Evolutionary conservation across 108 stramenopile genomes (phyloP).

Genomic region (Parmales sp.): DNA sequence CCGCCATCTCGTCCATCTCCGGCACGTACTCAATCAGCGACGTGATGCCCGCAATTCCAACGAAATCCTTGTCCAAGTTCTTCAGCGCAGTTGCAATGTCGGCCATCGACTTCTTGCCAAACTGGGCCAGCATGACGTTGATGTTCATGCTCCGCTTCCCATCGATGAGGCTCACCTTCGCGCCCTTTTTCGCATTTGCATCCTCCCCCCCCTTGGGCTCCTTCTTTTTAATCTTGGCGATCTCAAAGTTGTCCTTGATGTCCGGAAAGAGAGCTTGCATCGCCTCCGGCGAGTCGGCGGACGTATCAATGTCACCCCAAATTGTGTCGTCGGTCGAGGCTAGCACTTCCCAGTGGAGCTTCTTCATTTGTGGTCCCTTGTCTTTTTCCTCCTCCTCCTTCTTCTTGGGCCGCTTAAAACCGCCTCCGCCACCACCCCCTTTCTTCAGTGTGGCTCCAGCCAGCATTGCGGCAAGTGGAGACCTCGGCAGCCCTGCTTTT

Average conservation of each 20-base stretch:
- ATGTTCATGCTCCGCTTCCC: constrained; percentile 19
- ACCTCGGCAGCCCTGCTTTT: background rate
- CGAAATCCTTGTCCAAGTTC: constrained; percentile 7
- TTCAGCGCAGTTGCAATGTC: constrained; percentile 6
- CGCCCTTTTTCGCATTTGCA: background rate
- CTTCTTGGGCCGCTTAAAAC: background rate
- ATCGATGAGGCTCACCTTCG: constrained; percentile 10
- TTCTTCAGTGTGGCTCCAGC: too few species aligned
- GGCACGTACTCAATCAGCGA: constrained; percentile 18
- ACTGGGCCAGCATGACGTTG: constrained; percentile 20
- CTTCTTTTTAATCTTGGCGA: background rate
- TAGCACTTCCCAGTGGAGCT: constrained; percentile 19
- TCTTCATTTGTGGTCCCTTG: constrained; percentile 15
- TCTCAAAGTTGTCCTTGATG: constrained; percentile 16
- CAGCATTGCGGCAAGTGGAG: constrained; percentile 4
- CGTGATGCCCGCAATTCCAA: constrained; percentile 7
- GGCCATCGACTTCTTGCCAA: constrained; percentile 12
- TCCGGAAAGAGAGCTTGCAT: constrained; percentile 15
- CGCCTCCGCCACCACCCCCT: background rate
- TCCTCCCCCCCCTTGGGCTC: background rate
- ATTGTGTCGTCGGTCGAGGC: constrained; percentile 14
- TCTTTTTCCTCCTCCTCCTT: too few species aligned
- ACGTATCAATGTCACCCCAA: constrained; percentile 16
- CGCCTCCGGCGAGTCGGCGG: too few species aligned
- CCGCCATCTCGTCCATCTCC: constrained; percentile 12